Evolutionary conservation across 2,329 filamentous ascomycete genomes (phyloP).

Genomic region (Aspergillus pseudoglaucus): DNA sequence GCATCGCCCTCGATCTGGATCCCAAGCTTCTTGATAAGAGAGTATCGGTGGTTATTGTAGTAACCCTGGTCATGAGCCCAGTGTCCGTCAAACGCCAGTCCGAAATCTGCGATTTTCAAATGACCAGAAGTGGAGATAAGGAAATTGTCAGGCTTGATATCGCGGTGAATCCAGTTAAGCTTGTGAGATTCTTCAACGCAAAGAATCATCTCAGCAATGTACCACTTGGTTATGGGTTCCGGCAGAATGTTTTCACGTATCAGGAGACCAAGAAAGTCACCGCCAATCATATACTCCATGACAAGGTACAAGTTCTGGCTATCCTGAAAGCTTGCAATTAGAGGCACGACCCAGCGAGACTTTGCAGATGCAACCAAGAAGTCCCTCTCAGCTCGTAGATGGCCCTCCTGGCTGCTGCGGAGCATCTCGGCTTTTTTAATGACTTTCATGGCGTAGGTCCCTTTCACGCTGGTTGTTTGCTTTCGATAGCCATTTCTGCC

Average conservation of each 20-base stretch:
- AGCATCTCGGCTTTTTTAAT: slow-evolving; percentile 94
- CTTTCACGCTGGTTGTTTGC: slow-evolving; percentile 35
- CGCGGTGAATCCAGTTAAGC: slow-evolving; percentile 85
- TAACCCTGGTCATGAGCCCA: slow-evolving; percentile 89
- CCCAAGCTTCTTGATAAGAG: slow-evolving; percentile 67
- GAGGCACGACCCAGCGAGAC: slow-evolving; percentile 83
- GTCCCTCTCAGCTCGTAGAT: slow-evolving; percentile 83
- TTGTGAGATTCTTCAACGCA: slow-evolving; percentile 89
- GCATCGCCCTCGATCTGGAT: slow-evolving; percentile 68
- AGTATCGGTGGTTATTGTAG: slow-evolving; percentile 76
- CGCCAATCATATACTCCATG: slow-evolving; percentile 98
- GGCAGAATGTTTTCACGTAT: slow-evolving; percentile 77
- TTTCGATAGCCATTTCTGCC: slow-evolving; percentile 21
- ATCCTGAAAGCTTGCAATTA: slow-evolving; percentile 88
- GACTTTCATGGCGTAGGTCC: slow-evolving; percentile 93
- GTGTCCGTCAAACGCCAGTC: slow-evolving; percentile 88
- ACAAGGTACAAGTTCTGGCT: slow-evolving; percentile 77
- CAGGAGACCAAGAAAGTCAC: slow-evolving; percentile 82
- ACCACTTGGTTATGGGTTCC: slow-evolving; percentile 74
- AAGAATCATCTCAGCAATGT: slow-evolving; percentile 91
- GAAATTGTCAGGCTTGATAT: slow-evolving; percentile 97
- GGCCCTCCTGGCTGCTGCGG: slow-evolving; percentile 82
- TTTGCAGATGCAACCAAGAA: slow-evolving; percentile 83
- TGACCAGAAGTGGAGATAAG: slow-evolving; percentile 83
- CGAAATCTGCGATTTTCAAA: slow-evolving; percentile 93